Evolutionary conservation across 2,329 filamentous ascomycete genomes (phyloP), one percentile per base, ranked within the genome.

Genomic region (Clarireedia paspali): DNA sequence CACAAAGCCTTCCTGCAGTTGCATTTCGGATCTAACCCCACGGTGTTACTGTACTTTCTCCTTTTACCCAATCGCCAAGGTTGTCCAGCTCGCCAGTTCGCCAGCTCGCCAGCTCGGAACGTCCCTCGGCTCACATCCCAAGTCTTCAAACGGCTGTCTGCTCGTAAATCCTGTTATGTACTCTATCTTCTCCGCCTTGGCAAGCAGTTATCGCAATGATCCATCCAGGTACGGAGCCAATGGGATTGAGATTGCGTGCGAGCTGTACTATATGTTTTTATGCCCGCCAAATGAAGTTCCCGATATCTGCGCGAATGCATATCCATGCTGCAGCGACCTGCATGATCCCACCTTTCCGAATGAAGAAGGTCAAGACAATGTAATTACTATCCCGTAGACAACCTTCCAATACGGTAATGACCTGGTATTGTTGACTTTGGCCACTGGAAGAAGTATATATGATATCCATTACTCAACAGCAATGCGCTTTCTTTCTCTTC

Each of bases 221-320:
- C 71, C 73, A 63, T 70, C 72, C 60, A 73, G 71, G 62, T 67
- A 72, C 24, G 68, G 70, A 20, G 70, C 71, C n/a, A 26, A 56
- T 72, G 57, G 63, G 68, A 39, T 12, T 12, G 30, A 34, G 9
- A 34, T 34, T 9, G 30, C 10, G 30, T 34, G 67, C 71, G 40
- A 70, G 64, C 12, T 66, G 67, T 51, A 66, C 62, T 23, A 12
- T 4, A 14, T 34, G 5, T 7, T 34, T 12, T 34, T 34, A 12
- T 12, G 12, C 10, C 12, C 10, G 12, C 12, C 30, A 34, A 34
- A 34, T 34, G 30, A 34, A 34, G 3, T 9, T 34, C 30, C 30
- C 30, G 10, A 12, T 34, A 34, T 34, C 30, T 34, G 30, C 30
- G 30, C 9, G 12, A 34, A 34, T 34, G 30, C 30, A 34, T 12